Conservation (phyloP, 1,284 basidiomycete genomes). For the Cutaneotrichosporon sp. region DNA sequence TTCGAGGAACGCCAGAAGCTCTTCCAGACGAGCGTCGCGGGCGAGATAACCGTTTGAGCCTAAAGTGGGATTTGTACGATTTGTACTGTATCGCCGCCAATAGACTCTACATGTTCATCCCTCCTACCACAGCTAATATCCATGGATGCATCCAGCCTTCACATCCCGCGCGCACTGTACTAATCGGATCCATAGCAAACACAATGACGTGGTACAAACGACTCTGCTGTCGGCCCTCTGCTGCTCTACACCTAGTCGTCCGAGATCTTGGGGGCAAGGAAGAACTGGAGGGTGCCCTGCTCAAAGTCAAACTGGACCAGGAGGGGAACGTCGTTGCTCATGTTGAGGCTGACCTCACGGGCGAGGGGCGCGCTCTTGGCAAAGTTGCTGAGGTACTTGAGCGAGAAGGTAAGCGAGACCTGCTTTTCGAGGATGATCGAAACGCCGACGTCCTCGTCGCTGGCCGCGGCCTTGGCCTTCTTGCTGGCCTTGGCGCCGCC, state of each 20-base stretch:
- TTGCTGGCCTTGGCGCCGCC: constrained; percentile 49
- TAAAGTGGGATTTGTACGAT: no score
- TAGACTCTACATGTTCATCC: no score
- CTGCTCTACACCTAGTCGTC: constrained; percentile 14
- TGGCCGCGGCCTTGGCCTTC: constrained; percentile 58
- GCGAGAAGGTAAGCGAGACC: constrained; percentile 88
- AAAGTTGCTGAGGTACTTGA: constrained; percentile 98
- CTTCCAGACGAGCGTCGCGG: constrained; percentile 36
- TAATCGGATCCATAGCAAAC: constrained; percentile 6
- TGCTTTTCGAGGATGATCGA: constrained; percentile 82
- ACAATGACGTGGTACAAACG: constrained; percentile 5
- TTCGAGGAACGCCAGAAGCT: constrained; percentile 37
- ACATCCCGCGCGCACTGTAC: not conserved
- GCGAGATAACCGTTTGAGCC: constrained; percentile 32
- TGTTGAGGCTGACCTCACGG: constrained; percentile 69
- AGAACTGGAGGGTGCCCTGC: constrained; percentile 47
- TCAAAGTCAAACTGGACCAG: constrained; percentile 59
- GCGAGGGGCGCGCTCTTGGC: constrained; percentile 81
- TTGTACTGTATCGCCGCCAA: no score
- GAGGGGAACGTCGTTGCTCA: constrained; percentile 86
- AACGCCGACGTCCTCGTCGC: constrained; percentile 55
- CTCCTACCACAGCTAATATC: not conserved
- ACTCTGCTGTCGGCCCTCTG: not conserved
- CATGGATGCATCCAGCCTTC: not conserved
- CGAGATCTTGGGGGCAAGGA: constrained; percentile 43